These are phyloP conservation scores for Phaffomyces thermotolerans DNA, from an alignment of 805 yeast genomes.

Conservation along the genomic window DNA sequence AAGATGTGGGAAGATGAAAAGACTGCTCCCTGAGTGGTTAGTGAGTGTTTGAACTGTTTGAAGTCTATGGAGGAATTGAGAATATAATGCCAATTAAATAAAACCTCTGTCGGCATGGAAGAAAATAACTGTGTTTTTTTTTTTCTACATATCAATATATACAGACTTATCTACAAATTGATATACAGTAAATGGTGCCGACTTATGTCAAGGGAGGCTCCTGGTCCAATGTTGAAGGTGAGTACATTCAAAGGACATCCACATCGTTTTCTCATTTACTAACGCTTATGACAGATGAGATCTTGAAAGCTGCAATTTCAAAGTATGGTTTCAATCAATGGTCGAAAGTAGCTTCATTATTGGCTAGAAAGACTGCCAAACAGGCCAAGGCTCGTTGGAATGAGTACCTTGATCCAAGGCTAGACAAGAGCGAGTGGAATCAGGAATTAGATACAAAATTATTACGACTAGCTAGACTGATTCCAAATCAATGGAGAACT, in stretches of 20 bases:
- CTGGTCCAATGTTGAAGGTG: constrained; percentile 66
- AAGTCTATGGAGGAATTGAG: too few species aligned
- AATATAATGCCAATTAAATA: too few species aligned
- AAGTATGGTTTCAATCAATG: constrained; percentile 94
- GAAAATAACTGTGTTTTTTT: not conserved
- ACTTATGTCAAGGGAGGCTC: constrained; percentile 80
- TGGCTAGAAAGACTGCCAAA: constrained; percentile 79
- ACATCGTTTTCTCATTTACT: constrained; percentile 1
- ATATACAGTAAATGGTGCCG: constrained; percentile 38
- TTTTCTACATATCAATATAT: not conserved
- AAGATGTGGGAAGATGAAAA: too few species aligned
- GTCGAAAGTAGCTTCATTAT: constrained; percentile 83
- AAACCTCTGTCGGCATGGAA: too few species aligned
- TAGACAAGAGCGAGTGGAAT: constrained; percentile 62
- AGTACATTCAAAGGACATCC: not conserved
- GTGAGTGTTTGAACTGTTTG: too few species aligned
- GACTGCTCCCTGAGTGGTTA: too few species aligned
- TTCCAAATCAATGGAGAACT: constrained; percentile 94
- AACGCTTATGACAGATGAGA: constrained; percentile 48
- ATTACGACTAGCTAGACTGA: constrained; percentile 52
- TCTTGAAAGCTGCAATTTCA: constrained; percentile 82
- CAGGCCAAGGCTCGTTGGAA: constrained; percentile 93
- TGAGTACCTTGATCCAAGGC: constrained; percentile 75
- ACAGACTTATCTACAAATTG: not conserved
- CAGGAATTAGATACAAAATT: constrained; percentile 70